Evolutionary conservation across 495 filamentous ascomycete genomes (phyloP), one percentile per base, ranked within the genome.

Genomic region (Penicillium waksmanii): DNA sequence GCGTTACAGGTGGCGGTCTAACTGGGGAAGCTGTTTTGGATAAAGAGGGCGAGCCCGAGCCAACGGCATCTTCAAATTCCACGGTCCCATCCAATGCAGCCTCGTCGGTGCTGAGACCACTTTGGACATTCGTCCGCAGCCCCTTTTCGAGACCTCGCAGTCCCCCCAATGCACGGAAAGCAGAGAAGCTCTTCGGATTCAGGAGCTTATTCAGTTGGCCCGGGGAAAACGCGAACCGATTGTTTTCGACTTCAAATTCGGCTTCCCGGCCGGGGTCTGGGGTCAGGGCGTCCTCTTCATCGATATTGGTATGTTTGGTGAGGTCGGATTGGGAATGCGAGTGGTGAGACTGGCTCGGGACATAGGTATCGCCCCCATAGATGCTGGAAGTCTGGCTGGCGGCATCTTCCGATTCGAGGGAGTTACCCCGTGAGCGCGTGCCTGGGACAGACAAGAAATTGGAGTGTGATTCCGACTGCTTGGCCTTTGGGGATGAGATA

Each of bases 151-250:
- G 71, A 18, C 93, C 93, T 11, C 71, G 68, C 21, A 96, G 65
- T 23, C 93, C 93, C 47, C 93, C 93, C 33, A 96, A 66, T 0
- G 91, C 91, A 61, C 86, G 84, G 58, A 96, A 91, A 0, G 90
- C 92, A 46, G 81, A 78, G 51, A 92, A 77, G 60, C 80, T 93
- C 75, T 96, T 96, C 0, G 92, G 92, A 55, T 92, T 93, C 40
- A 89, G 73, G 9, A 96, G 68, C 68, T 93, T 96, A 53, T 82
- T 85, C 63, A 96, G 66, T 50, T 94, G 91, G 0, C 92, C 92
- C 0, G 89, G 91, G 1, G 89, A 85, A 60, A 92, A 95, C 1
- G 89, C 92, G 57, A 96, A 96, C 40, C 79, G 85, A 70, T 96
- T 96, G 56, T 93, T 80, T 23, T 85, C 79, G 12, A 92, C 87